Base-by-base conservation (phyloP, 2,329 filamentous ascomycete species). In the Beauveria varroae region DNA sequence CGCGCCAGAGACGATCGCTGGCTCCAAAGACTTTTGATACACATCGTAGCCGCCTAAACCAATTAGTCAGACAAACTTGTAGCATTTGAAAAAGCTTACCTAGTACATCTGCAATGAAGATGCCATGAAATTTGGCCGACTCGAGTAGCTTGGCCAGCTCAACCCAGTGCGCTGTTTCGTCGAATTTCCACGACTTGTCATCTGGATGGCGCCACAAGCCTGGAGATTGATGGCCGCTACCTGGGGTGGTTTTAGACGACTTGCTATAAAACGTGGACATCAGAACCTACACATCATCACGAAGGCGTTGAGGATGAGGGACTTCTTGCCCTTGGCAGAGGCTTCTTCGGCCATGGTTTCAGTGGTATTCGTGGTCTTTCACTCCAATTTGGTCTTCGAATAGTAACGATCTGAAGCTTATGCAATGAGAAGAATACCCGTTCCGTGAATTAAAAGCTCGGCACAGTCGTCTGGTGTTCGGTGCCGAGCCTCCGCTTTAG, bases 41-140 rank as follows among this genome's bases (percentile, higher is more conserved):
- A 89, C 85, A 74, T 90, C 86, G 67, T 89, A 89, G 8, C 84
- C 84, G 3, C 84, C 85, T 58, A 10, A 1, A 22, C 67, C 67
- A 22, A 5, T 34, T 6, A 22, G 8, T 20, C 18, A 10, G 14
- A 22, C 9, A n/a, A 16, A 10, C 40, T 52, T 30, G 56, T 56
- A 10, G 3, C 40, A 2, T 37, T 4, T 37, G 5, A 5, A 2
- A 5, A 37, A 51, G 22, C 51, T 65, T 62, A 56, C 70, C 69
- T 8, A 71, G 61, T 5, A 87, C 84, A 67, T 88, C 86, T 0
- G 85, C 85, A 58, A 88, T 85, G 72, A 88, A 88, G 22, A 88
- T 85, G 18, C 83, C 84, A 59, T 87, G 84, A 65, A 87, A 85
- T 57, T 86, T 84, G 20, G 81, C 84, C 6, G 76, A 64, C 28